Conservation (phyloP, 208 protist species). For the Leptomonas seymouri region DNA sequence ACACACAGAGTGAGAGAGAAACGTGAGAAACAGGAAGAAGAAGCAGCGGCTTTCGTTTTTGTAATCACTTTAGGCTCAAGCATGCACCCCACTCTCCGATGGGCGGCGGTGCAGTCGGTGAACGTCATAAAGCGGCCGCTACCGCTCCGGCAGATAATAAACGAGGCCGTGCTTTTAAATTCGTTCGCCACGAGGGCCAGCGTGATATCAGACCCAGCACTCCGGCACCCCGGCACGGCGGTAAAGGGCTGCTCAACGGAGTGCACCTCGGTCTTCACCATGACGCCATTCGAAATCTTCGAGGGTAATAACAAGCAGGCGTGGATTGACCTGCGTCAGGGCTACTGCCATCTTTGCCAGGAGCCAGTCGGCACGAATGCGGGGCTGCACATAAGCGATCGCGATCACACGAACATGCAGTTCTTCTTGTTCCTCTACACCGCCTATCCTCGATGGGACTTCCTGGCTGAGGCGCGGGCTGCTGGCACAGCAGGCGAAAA, state of each 20-base stretch:
- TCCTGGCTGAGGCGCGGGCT: conserved; percentile 9
- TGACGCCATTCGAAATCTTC: conserved; percentile 43
- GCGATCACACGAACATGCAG: conserved; percentile 84
- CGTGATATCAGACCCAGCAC: background rate
- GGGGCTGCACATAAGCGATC: conserved; percentile 67
- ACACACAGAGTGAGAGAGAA: background rate
- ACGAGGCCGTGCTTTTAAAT: background rate
- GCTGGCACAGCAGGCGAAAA: conserved; percentile 4
- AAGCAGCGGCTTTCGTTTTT: background rate
- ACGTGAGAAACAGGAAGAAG: background rate
- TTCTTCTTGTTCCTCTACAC: conserved; percentile 87
- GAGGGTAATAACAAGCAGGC: conserved; percentile 84
- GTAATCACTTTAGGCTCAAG: background rate
- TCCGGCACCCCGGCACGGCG: background rate
- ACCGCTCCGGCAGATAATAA: conserved; percentile 1
- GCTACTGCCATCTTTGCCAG: conserved; percentile 86
- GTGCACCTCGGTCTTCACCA: conserved; percentile 27
- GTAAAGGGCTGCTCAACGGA: conserved; percentile 48
- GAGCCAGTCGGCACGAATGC: conserved; percentile 69
- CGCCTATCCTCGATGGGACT: conserved; percentile 50
- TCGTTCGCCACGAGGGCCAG: background rate
- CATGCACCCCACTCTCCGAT: conserved; percentile 2
- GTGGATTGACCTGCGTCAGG: conserved; percentile 65
- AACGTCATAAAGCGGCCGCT: background rate
- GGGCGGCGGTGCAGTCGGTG: background rate